A percentile compares a stretch with the other conserved stretches of the same genome.
Conservation (phyloP, 192 early-diverging fungal species). For the Coemansia sp. region DNA sequence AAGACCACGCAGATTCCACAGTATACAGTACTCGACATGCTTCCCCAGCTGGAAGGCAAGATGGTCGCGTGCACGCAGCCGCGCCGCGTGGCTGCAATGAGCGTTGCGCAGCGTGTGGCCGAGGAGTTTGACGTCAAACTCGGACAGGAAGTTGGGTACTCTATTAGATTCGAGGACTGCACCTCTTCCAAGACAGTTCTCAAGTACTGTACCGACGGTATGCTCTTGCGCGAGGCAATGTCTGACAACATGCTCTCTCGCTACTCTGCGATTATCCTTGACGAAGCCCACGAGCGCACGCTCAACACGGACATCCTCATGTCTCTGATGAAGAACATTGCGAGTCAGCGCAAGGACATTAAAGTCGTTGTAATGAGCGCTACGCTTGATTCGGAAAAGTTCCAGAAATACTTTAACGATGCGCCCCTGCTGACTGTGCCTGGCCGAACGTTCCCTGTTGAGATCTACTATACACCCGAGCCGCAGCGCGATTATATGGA, state of each 20-base stretch:
- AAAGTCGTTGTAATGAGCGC: conserved; percentile 97
- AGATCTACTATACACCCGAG: conserved; percentile 95
- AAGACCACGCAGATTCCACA: conserved; percentile 99
- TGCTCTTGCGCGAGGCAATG: conserved; percentile 98
- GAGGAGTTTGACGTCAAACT: conserved; percentile 93
- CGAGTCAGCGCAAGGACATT: conserved; percentile 72
- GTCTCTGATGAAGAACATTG: conserved; percentile 95
- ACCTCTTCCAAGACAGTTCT: conserved; percentile 81
- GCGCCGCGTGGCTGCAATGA: conserved; percentile 99
- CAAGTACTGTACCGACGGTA: conserved; percentile 99
- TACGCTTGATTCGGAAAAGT: conserved; percentile 97
- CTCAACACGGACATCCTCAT: conserved; percentile 96
- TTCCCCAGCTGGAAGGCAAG: conserved; percentile 84
- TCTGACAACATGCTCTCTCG: conserved; percentile 79
- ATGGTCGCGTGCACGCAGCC: conserved; percentile 99
- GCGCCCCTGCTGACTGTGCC: conserved; percentile 91
- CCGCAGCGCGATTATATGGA: conserved; percentile 98
- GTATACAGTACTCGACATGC: conserved; percentile 86
- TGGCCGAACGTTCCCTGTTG: conserved; percentile 98
- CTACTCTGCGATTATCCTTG: conserved; percentile 95
- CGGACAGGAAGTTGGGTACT: conserved; percentile 97
- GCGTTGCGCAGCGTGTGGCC: conserved; percentile 96
- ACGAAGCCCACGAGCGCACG: conserved; percentile 99
- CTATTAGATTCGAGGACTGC: conserved; percentile 97
- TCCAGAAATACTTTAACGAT: conserved; percentile 97